Conservation (phyloP, 805 yeast genomes). For the Starmerella bacillaris region DNA sequence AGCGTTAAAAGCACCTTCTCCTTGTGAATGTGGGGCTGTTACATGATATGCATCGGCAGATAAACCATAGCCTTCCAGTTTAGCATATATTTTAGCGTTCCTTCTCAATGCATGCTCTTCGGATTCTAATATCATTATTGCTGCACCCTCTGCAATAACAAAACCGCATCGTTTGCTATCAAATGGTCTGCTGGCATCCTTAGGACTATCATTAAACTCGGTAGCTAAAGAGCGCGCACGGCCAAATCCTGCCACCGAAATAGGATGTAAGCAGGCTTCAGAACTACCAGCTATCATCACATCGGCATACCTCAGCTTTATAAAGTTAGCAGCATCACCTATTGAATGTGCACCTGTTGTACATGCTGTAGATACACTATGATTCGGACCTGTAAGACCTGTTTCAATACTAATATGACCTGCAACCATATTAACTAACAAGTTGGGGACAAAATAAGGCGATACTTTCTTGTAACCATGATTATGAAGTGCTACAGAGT, state of each 20-base stretch:
- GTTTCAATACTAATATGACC: conserved; percentile 72
- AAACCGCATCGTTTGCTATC: conserved; percentile 67
- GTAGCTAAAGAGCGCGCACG: conserved; percentile 68
- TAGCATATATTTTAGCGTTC: conserved; percentile 57
- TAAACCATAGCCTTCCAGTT: conserved; percentile 71
- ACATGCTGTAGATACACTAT: conserved; percentile 84
- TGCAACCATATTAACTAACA: conserved; percentile 83
- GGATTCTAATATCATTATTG: conserved; percentile 58
- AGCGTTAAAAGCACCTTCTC: conserved; percentile 68
- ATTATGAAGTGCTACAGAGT: conserved; percentile 32
- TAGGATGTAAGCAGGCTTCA: conserved; percentile 71
- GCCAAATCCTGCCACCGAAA: conserved; percentile 79
- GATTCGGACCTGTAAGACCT: conserved; percentile 69
- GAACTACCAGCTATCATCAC: conserved; percentile 90
- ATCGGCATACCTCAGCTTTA: conserved; percentile 61
- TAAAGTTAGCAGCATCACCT: conserved; percentile 79
- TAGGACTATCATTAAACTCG: conserved; percentile 41
- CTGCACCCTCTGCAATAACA: conserved; percentile 87
- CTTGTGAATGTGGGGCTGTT: conserved; percentile 72
- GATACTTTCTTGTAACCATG: conserved; percentile 53
- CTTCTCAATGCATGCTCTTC: conserved; percentile 55
- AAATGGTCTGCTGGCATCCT: conserved; percentile 67
- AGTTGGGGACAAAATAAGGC: conserved; percentile 71
- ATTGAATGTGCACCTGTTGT: conserved; percentile 90
- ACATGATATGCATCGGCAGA: conserved; percentile 86